Evolutionary conservation across 225 moss, liverwort and hornwort species (phyloP).

Genomic region (Pseudoscleropodium purum): DNA sequence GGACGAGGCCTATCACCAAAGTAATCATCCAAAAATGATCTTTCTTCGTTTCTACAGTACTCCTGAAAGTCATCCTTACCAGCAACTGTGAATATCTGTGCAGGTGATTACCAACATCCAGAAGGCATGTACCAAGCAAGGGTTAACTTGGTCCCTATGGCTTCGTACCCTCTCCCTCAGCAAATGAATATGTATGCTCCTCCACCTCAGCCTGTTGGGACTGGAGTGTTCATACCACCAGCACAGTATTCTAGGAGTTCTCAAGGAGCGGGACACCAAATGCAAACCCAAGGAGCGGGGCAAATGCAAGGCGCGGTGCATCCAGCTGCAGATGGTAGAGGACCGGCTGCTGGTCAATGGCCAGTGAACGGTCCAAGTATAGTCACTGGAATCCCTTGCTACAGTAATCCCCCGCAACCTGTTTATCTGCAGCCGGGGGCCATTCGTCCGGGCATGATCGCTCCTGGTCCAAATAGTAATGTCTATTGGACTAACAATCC

Average conservation of each 20-base stretch:
- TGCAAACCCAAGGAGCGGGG: slow-evolving; percentile 29
- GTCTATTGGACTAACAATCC: slow-evolving; percentile 55
- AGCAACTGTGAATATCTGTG: background rate
- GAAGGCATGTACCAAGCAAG: slow-evolving; percentile 49
- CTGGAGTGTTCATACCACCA: slow-evolving; percentile 56
- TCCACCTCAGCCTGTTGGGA: slow-evolving; percentile 44
- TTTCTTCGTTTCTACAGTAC: background rate
- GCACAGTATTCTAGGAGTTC: slow-evolving; percentile 41
- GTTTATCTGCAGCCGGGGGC: slow-evolving; percentile 42
- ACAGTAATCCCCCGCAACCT: slow-evolving; percentile 34
- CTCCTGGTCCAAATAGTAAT: slow-evolving; percentile 45
- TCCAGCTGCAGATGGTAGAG: slow-evolving; percentile 31
- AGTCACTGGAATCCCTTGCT: slow-evolving; percentile 56
- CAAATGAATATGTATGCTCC: slow-evolving; percentile 38
- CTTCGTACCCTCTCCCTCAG: slow-evolving; percentile 49
- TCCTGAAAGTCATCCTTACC: background rate
- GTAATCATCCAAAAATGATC: background rate
- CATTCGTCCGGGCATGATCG: slow-evolving; percentile 44
- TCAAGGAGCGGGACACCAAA: slow-evolving; percentile 28
- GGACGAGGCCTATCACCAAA: background rate
- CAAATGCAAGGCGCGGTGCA: slow-evolving; percentile 35
- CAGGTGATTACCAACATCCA: slow-evolving; percentile 50
- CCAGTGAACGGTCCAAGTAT: slow-evolving; percentile 39
- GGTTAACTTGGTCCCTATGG: slow-evolving; percentile 44
- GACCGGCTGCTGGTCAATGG: slow-evolving; percentile 35